Conservation (phyloP, 228 moss, liverwort and hornwort species). For the Sphagnum magellanicum region DNA sequence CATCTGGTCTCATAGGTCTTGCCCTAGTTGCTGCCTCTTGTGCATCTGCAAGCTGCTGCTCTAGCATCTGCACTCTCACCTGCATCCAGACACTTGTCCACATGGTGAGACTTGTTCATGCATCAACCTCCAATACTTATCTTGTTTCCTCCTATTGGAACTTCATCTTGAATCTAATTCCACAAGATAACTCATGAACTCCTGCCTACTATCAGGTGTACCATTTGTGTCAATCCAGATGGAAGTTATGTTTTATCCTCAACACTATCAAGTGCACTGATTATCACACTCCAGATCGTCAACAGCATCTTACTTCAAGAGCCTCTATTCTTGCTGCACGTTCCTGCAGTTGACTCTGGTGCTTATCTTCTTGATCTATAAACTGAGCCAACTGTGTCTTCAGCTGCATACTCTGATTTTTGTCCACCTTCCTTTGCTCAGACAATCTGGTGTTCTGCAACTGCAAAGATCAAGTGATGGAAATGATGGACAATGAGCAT, state of each 20-base stretch:
- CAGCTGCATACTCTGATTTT: conserved; percentile 34
- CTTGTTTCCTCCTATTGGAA: too few species aligned
- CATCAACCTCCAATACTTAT: too few species aligned
- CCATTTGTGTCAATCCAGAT: too few species aligned
- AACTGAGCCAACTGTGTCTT: conserved; percentile 35
- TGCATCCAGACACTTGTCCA: conserved; percentile 4
- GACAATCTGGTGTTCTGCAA: conserved; percentile 38
- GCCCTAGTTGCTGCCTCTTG: conserved; percentile 36
- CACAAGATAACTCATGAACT: too few species aligned
- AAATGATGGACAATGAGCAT: background rate
- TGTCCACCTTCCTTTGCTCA: conserved; percentile 38
- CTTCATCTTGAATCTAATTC: too few species aligned
- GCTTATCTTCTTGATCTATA: conserved; percentile 41
- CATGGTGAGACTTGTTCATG: background rate
- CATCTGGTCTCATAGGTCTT: conserved; percentile 40
- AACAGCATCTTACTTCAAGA: conserved; percentile 44
- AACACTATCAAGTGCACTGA: too few species aligned
- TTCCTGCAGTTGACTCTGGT: conserved; percentile 46
- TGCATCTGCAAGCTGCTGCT: conserved; percentile 74
- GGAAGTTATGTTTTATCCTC: too few species aligned
- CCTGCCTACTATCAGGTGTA: too few species aligned
- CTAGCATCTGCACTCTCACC: conserved; percentile 63
- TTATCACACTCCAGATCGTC: too few species aligned
- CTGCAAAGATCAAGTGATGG: conserved; percentile 11
- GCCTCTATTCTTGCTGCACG: conserved; percentile 47